A percentile compares a stretch with the other conserved stretches of the same genome.
Conservation (phyloP, 306 rosid species). For the Fagus crenata region DNA sequence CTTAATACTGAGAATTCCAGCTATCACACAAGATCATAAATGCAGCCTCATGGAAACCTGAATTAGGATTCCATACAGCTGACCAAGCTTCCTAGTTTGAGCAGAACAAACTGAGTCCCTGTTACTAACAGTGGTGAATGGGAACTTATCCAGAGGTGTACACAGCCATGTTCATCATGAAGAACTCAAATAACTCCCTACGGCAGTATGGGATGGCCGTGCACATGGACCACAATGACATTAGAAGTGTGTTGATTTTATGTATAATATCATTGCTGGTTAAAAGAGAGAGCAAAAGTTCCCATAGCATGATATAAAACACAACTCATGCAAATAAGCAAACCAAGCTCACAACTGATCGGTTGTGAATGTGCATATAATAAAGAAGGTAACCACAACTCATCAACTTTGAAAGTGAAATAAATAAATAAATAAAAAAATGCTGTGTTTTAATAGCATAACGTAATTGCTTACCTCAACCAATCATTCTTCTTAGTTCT, state of each 20-base stretch:
- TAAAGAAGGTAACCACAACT: background rate
- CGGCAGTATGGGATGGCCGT: background rate
- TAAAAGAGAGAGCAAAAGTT: background rate
- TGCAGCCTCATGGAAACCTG: background rate
- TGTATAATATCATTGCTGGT: background rate
- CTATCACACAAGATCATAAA: background rate
- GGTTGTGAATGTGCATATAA: background rate
- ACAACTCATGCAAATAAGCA: background rate
- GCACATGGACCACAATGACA: background rate
- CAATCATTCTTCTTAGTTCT: conserved; percentile 62
- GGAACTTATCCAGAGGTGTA: background rate
- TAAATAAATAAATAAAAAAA: background rate
- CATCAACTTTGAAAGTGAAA: background rate
- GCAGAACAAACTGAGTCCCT: background rate
- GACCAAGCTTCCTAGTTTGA: background rate
- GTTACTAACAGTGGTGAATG: background rate
- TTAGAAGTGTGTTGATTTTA: conserved; percentile 1
- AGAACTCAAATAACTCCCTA: background rate
- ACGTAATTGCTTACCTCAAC: conserved; percentile 46
- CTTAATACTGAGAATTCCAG: background rate
- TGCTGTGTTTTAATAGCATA: conserved; percentile 13
- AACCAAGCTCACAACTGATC: background rate
- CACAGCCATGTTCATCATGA: background rate
- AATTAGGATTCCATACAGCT: background rate
- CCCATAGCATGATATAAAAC: conserved; percentile 4